Percentiles rank a stretch among this genome's conserved stretches.
Evolutionary conservation across 2,329 filamentous ascomycete genomes (phyloP).

Genomic region (Diaporthe aspalathi): DNA sequence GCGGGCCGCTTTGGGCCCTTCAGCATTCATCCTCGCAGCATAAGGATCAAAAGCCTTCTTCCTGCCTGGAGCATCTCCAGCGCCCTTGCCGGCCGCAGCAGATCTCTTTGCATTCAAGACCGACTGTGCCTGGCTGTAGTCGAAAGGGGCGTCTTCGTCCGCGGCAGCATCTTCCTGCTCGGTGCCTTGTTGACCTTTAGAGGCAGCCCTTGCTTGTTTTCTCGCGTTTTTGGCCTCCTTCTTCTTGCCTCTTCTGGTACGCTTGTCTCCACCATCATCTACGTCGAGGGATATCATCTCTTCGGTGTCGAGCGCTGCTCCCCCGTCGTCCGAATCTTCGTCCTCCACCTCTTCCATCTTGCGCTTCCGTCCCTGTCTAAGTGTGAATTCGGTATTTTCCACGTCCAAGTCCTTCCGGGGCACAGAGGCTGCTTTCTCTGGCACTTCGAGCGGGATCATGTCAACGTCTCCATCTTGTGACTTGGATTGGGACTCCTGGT

Average conservation of each 20-base stretch:
- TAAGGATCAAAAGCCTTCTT: slow-evolving; percentile 50
- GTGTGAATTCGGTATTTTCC: slow-evolving; percentile 64
- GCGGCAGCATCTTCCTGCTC: slow-evolving; percentile 39
- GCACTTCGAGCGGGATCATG: slow-evolving; percentile 44
- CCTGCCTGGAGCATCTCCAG: slow-evolving; percentile 42
- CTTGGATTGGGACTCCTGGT: slow-evolving; percentile 29
- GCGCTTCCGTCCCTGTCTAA: slow-evolving; percentile 66
- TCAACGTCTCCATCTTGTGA: slow-evolving; percentile 45
- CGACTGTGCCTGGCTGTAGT: slow-evolving; percentile 51
- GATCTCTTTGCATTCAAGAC: slow-evolving; percentile 47
- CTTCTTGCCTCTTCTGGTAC: slow-evolving; percentile 40
- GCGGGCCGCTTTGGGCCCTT: slow-evolving; percentile 48
- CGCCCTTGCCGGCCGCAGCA: slow-evolving; percentile 33
- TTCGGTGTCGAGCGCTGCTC: slow-evolving; percentile 28
- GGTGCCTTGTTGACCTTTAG: not conserved
- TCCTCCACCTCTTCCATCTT: slow-evolving; percentile 51
- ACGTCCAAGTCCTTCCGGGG: slow-evolving; percentile 43
- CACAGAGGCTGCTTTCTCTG: slow-evolving; percentile 27
- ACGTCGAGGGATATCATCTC: slow-evolving; percentile 39
- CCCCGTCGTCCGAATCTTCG: slow-evolving; percentile 39
- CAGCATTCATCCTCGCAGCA: slow-evolving; percentile 43
- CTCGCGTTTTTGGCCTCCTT: slow-evolving; percentile 40
- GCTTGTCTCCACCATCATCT: slow-evolving; percentile 38
- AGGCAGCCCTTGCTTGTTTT: slow-evolving; percentile 37
- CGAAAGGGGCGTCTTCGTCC: slow-evolving; percentile 49